Base-by-base conservation (phyloP, 2,329 filamentous ascomycete species). In the Fusarium begoniae region DNA sequence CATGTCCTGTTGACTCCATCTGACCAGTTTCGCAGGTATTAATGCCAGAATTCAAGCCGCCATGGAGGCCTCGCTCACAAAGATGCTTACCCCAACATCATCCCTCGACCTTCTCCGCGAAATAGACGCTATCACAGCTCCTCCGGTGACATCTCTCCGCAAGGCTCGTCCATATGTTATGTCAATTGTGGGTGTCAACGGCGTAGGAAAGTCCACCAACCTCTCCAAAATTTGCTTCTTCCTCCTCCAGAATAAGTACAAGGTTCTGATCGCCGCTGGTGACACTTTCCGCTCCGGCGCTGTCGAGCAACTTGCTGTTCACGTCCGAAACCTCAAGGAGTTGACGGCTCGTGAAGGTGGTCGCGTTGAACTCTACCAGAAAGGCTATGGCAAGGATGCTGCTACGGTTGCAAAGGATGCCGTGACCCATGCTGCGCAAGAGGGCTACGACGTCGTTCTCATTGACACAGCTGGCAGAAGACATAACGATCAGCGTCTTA, bases 151-250 rank as follows among this genome's bases (percentile, higher is more conserved):
- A 7, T 91, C 91, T 37, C 87, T 91, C 69, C 85, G 89, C 75
- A 87, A 88, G 68, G 83, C 89, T 26, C 92, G 96, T 8, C 96
- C 96, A 48, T 99, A 98, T 81, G 96, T 98, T 79, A 97, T 99
- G 81, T 98, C 95, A 65, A 98, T 99, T 70, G 96, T 99, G 48
- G 96, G 96, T 71, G 96, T 99, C 81, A 99, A 99, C 82, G 96
- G 96, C 61, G 96, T 99, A 43, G 96, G 96, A 80, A 99, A 99
- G 85, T 98, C 95, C 22, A 99, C 96, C 59, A 98, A 98, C 81
- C 88, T 99, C 43, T 96, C 94, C 82, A 99, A 99, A 84, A 98
- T 99, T 75, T 97, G 95, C 83, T 99, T 96, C 85, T 99, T 99
- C 85, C 87, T 99, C 43, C 87, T 99, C 38, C 96, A 99, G 83